These are phyloP conservation scores for Trypanosoma conorhini DNA, from an alignment of 208 protist species.

Conservation along the genomic window DNA sequence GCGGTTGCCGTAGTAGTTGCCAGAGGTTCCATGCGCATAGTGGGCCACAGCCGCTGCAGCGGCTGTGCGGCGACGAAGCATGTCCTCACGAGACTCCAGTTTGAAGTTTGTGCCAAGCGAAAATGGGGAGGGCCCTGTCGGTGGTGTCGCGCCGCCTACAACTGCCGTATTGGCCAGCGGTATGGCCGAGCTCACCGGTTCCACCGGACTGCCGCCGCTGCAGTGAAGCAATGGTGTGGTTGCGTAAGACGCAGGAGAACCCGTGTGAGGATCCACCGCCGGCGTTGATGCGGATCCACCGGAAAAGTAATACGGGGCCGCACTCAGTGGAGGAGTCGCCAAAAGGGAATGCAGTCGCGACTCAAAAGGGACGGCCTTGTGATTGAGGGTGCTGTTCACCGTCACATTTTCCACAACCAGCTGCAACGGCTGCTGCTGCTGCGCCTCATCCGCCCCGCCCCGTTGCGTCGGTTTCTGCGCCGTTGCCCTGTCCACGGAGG, in stretches of 20 bases:
- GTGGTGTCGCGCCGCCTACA: slow-evolving; percentile 15
- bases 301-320: slow-evolving; percentile 2
- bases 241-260: background rate
- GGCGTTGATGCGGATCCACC: background rate
- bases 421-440: background rate
- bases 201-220: slow-evolving; percentile 2
- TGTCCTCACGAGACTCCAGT: slow-evolving; percentile 82
- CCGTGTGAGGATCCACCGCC: background rate
- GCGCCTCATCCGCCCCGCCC: background rate
- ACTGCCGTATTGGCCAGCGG: slow-evolving; percentile 2
- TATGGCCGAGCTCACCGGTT: slow-evolving; percentile 18
- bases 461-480: background rate
- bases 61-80: slow-evolving; percentile 74
- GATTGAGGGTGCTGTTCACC: slow-evolving; percentile 9
- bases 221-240: background rate
- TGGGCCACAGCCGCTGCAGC: slow-evolving; percentile 38
- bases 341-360: slow-evolving; percentile 2
- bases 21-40: slow-evolving; percentile 31
- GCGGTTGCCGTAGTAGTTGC: slow-evolving; percentile 31
- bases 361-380: slow-evolving; percentile 18
- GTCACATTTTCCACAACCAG: background rate
- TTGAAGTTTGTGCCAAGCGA: slow-evolving; percentile 41
- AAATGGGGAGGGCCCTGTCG: background rate
- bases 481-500: background rate
- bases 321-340: slow-evolving; percentile 6